Percentiles rank a stretch among this genome's conserved stretches.
Conservation (phyloP, 306 rosid species). For the Ochetophila trinervis region DNA sequence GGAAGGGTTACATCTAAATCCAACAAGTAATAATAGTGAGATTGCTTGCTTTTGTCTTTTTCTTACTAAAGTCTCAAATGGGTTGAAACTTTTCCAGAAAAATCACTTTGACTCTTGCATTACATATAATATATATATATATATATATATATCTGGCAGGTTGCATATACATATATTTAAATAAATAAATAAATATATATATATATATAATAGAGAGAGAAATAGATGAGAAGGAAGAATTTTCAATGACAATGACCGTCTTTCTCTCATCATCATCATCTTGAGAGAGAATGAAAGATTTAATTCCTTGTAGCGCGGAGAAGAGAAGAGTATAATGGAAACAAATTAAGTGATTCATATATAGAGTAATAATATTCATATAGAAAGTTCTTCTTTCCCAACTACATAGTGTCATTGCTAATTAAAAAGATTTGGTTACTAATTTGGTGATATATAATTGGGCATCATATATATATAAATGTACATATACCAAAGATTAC, state of each 20-base stretch:
- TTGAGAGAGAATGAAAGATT: background rate
- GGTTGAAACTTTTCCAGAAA: conserved; percentile 15
- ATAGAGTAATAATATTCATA: too few species aligned
- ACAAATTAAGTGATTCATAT: background rate
- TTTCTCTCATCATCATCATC: conserved; percentile 7
- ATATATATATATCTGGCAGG: too few species aligned
- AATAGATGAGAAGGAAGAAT: background rate
- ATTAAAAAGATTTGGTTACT: conserved; percentile 27
- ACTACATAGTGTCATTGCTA: conserved; percentile 11
- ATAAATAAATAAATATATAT: too few species aligned
- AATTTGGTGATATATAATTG: conserved; percentile 18
- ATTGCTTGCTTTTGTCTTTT: conserved; percentile 29
- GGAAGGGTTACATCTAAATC: background rate
- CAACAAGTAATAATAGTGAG: background rate
- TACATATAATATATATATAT: too few species aligned
- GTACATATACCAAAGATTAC: background rate
- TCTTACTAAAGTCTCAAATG: conserved; percentile 18
- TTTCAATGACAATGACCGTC: conserved; percentile 27
- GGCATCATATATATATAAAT: background rate
- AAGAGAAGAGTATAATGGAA: too few species aligned
- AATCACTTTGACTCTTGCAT: background rate
- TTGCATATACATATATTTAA: too few species aligned
- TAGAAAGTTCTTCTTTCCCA: conserved; percentile 9
- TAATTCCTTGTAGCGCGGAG: too few species aligned
- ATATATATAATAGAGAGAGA: too few species aligned